Base-by-base conservation (phyloP, 345 rosid genomes). In the Lenwebbia sp. region DNA sequence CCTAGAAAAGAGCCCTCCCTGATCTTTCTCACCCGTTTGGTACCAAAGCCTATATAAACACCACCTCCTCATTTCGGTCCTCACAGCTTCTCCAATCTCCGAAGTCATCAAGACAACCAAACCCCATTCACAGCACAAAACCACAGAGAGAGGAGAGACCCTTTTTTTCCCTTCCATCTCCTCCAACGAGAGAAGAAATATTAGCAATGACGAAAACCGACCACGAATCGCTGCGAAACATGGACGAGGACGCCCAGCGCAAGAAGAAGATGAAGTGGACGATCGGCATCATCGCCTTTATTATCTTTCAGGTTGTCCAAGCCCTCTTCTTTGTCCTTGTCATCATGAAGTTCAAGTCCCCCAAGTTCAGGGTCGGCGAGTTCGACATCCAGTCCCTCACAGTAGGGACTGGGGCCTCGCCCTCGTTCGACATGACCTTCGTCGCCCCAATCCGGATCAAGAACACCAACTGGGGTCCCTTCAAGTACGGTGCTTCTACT, bases 251-350 rank as follows among this genome's bases (percentile, higher is more conserved):
- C 58, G 81, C 54, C 1, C 37, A 13, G 58, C 82, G 84, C 26
- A 87, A 82, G 89, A 89, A 87, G 84, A 84, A 88, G 85, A 84
- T 22, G 51, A 89, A 86, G 65, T 82, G 88, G 83, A 60, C 87
- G 57, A 74, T 74, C 0, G 84, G 84, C 75, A 70, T 84, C 21
- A 82, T 58, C 41, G 88, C 86, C 52, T 89, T 89, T 11, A 62
- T 87, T 0, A 74, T 89, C 23, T 87, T 89, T 3, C 89, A 89
- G 86, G 86, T 62, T 21, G 84, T 47, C 83, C 84, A 87, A 12
- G 82, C 88, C 37, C 78, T 89, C n/a, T 83, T 87, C 26, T 89
- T 89, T 5, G 83, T 78, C 0, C 75, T 87, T 14, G 82, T 84
- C 0, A 85, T 87, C 0, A 54, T 89, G 85, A 87, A 56, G 54